A percentile compares a stretch with the other conserved stretches of the same genome.
Conservation (phyloP, 768 basidiomycete genomes). For the Trametes sanguinea region DNA sequence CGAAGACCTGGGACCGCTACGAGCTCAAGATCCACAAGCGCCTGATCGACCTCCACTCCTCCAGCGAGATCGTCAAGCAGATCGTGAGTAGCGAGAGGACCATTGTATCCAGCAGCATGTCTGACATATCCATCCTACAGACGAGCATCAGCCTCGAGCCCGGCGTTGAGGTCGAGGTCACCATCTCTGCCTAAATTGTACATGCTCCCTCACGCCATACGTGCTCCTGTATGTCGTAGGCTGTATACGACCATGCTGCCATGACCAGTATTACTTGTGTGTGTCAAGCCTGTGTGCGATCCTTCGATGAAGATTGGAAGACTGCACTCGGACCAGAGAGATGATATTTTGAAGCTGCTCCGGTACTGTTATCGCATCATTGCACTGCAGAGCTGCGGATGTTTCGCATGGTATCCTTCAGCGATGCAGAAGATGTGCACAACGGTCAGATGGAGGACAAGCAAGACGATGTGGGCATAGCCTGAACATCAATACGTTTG, state of each 20-base stretch:
- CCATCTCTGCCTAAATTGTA: conserved; percentile 69
- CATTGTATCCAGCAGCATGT: not conserved
- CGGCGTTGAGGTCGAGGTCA: conserved; percentile 98
- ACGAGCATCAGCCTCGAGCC: conserved; percentile 99
- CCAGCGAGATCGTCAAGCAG: conserved; percentile 99
- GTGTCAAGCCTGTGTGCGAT: not conserved
- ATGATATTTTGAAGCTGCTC: no score
- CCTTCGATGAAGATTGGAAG: no score
- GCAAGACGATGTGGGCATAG: no score
- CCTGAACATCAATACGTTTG: no score
- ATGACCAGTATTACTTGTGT: not conserved
- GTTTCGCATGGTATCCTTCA: no score
- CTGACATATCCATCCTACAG: conserved; percentile 42
- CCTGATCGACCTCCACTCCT: conserved; percentile 97
- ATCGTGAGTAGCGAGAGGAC: conserved; percentile 65
- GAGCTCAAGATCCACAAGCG: conserved; percentile 99
- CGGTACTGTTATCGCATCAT: no score
- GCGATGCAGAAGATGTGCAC: no score
- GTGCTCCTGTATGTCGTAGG: conserved; percentile 19
- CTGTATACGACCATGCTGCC: conserved; percentile 14
- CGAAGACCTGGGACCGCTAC: conserved; percentile 99
- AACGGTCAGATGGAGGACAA: no score
- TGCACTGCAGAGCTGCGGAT: no score
- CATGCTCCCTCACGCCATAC: conserved; percentile 3
- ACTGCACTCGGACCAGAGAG: no score